Evolutionary conservation across 106 monocot species (phyloP).

Genomic region (Phalaenopsis aphrodite): DNA sequence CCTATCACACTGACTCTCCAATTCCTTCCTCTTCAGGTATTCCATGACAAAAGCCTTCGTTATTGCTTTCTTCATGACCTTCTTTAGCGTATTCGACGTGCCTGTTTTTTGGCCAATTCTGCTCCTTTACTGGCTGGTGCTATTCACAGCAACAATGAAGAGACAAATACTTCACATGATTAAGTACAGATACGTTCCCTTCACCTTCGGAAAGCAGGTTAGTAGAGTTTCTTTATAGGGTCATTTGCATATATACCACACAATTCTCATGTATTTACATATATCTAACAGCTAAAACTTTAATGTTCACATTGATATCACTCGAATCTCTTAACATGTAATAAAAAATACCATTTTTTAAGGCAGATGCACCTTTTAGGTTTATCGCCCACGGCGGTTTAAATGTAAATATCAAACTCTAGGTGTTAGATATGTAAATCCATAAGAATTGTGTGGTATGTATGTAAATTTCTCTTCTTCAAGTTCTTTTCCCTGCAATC

Average conservation of each 20-base stretch:
- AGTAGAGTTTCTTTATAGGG: background rate
- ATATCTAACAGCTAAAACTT: too few relatives aligned
- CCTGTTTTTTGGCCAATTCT: conserved; percentile 91
- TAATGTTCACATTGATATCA: too few relatives aligned
- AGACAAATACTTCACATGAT: conserved; percentile 79
- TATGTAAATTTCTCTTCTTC: too few relatives aligned
- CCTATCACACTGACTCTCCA: background rate
- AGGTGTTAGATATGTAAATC: too few relatives aligned
- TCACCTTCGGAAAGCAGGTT: conserved; percentile 79
- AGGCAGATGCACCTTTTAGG: too few relatives aligned
- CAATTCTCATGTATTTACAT: too few relatives aligned
- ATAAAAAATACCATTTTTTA: too few relatives aligned
- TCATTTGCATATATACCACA: too few relatives aligned
- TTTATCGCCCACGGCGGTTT: too few relatives aligned
- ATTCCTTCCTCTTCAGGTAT: conserved; percentile 40
- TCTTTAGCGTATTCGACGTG: conserved; percentile 68
- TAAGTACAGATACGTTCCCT: conserved; percentile 83
- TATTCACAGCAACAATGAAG: conserved; percentile 77
- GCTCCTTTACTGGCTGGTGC: conserved; percentile 63
- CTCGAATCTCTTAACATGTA: too few relatives aligned
- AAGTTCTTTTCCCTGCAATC: background rate
- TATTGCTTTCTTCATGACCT: conserved; percentile 66
- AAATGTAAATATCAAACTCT: too few relatives aligned
- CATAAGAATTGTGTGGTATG: too few relatives aligned
- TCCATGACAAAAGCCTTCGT: conserved; percentile 63